Conservation (phyloP, 805 yeast species). For the Schizosaccharomyces osmophilus region DNA sequence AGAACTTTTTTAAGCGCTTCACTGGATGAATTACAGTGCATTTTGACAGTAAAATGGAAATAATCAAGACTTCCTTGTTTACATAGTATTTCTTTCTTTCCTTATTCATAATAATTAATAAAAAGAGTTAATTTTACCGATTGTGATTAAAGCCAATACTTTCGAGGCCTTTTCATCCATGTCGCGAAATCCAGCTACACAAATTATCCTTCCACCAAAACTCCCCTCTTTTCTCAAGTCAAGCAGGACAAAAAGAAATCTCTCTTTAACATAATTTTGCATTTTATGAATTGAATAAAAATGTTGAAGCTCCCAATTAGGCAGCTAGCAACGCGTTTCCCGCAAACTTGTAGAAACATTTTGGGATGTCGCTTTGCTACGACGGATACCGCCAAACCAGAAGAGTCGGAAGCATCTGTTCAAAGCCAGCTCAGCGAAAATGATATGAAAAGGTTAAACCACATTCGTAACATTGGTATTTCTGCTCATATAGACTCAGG, state of each 20-base stretch:
- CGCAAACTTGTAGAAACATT: not conserved
- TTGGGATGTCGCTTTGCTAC: not conserved
- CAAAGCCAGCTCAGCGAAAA: conserved; percentile 10
- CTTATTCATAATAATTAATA: too few species aligned
- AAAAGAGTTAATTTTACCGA: too few species aligned
- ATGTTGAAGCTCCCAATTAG: not conserved
- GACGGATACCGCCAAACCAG: not conserved
- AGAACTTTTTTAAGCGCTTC: too few species aligned
- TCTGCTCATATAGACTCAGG: conserved; percentile 97
- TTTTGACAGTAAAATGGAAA: too few species aligned
- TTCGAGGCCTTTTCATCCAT: not conserved
- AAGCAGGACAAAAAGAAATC: too few species aligned
- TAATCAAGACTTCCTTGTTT: too few species aligned
- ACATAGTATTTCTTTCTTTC: too few species aligned
- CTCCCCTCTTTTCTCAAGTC: too few species aligned
- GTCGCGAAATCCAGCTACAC: not conserved
- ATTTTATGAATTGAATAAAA: not conserved
- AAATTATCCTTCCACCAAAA: too few species aligned
- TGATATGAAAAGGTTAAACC: conserved; percentile 21
- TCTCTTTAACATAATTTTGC: not conserved
- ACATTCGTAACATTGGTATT: conserved; percentile 82
- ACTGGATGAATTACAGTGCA: too few species aligned
- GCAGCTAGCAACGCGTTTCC: not conserved
- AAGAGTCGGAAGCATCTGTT: not conserved
- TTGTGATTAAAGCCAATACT: not conserved